Evolutionary conservation across 2,329 filamentous ascomycete species (phyloP).

Genomic region (Zopfia rhizophila): DNA sequence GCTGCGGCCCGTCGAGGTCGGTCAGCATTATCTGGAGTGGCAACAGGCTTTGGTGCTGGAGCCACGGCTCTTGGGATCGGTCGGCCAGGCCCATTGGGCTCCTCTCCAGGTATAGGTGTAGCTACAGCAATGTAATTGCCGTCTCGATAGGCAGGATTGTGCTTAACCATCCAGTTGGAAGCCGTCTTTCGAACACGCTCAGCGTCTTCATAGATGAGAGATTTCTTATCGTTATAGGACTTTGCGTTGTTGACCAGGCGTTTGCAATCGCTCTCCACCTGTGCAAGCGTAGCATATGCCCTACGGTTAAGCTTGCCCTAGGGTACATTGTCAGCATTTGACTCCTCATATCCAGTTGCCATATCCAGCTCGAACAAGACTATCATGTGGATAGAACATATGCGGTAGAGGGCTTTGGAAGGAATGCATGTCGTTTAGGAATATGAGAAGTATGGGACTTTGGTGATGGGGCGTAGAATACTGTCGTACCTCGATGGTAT

Average conservation of each 20-base stretch:
- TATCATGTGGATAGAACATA: too few relatives aligned
- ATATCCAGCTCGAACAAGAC: too few relatives aligned
- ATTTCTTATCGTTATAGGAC: conserved; percentile 79
- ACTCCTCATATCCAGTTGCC: too few relatives aligned
- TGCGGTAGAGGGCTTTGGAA: too few relatives aligned
- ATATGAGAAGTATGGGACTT: neutral
- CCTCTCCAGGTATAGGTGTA: conserved; percentile 75
- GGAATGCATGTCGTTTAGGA: too few relatives aligned
- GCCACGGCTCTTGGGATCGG: conserved; percentile 38
- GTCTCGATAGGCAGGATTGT: conserved; percentile 83
- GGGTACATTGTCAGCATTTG: conserved; percentile 1
- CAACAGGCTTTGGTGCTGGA: conserved; percentile 35
- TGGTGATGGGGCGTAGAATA: neutral
- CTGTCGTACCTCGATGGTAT: conserved; percentile 73
- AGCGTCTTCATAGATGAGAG: conserved; percentile 81
- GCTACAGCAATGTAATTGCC: conserved; percentile 75
- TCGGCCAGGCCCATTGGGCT: conserved; percentile 44
- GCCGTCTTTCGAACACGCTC: conserved; percentile 87
- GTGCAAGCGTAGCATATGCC: conserved; percentile 75
- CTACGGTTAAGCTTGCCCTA: conserved; percentile 72
- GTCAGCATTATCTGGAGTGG: conserved; percentile 37
- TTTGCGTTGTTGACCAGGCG: conserved; percentile 90
- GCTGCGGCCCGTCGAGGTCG: conserved; percentile 44
- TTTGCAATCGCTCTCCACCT: conserved; percentile 86
- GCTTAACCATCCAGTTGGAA: conserved; percentile 87